Percentiles rank a stretch among this genome's conserved stretches.
Evolutionary conservation across 2,329 filamentous ascomycete species (phyloP).

Genomic region (Fusarium avenaceum): DNA sequence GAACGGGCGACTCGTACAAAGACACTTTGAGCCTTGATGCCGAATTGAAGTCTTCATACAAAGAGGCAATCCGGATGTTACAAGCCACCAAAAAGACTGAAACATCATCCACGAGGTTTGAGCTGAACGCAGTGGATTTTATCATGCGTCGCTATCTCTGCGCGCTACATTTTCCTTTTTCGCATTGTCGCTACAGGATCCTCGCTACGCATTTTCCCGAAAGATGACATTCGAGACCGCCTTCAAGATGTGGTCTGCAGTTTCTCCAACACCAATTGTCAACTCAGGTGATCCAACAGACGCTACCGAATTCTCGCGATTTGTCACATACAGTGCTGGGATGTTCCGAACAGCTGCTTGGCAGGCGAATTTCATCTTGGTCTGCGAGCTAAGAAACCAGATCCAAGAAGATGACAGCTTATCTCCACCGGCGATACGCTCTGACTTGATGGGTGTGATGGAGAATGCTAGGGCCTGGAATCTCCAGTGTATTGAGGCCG

Average conservation of each 20-base stretch:
- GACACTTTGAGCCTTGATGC: constrained; percentile 60
- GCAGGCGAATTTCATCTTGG: constrained; percentile 56
- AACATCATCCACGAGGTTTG: constrained; percentile 53
- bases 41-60: constrained; percentile 60
- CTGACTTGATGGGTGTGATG: constrained; percentile 60
- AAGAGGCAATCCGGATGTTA: constrained; percentile 54
- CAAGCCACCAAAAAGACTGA: constrained; percentile 43
- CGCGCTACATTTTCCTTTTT: constrained; percentile 69
- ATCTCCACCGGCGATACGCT: constrained; percentile 52
- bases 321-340: constrained; percentile 57
- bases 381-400: constrained; percentile 58
- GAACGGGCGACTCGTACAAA: constrained; percentile 56
- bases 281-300: rapidly evolving
- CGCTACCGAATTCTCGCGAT: constrained; percentile 54
- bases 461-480: constrained; percentile 58
- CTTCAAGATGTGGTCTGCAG: constrained; percentile 61
- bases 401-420: constrained; percentile 58
- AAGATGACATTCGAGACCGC: constrained; percentile 63
- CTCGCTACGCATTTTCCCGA: constrained; percentile 65
- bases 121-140: constrained; percentile 63
- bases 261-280: constrained; percentile 43
- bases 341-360: constrained; percentile 56
- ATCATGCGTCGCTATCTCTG: constrained; percentile 68
- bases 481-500: constrained; percentile 58
- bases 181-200: constrained; percentile 55